These are phyloP conservation scores for Microglena sp. DNA, from an alignment of 139 green algal species.

Conservation along the genomic window DNA sequence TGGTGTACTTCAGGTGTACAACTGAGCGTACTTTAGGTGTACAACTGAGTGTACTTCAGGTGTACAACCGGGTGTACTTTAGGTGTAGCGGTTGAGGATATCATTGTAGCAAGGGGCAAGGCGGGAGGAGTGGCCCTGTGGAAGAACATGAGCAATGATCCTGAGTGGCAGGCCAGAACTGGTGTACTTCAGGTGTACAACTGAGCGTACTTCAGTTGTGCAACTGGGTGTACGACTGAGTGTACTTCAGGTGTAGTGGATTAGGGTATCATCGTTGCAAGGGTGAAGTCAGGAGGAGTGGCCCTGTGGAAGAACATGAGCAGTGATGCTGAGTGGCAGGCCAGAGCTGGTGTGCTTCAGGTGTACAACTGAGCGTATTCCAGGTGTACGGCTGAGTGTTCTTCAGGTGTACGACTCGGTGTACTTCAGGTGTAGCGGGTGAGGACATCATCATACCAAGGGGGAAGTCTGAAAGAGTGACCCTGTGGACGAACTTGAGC, in stretches of 20 bases:
- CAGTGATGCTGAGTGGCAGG: constrained; percentile 22
- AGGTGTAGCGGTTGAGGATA: constrained; percentile 30
- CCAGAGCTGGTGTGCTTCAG: constrained; percentile 15
- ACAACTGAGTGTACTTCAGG: constrained; percentile 24
- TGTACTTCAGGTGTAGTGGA: no score
- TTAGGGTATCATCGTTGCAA: constrained; percentile 22
- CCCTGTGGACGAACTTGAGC: constrained; percentile 26
- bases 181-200: constrained; percentile 28
- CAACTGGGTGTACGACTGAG: no score
- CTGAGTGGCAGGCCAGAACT: constrained; percentile 18
- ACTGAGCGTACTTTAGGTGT: constrained; percentile 25
- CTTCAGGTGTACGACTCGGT: no score
- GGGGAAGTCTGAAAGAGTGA: constrained; percentile 27
- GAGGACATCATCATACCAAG: constrained; percentile 24
- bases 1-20: constrained; percentile 25
- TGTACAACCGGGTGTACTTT: constrained; percentile 26
- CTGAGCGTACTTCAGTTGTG: no score
- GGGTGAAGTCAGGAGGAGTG: constrained; percentile 28
- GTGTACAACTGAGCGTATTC: constrained; percentile 31
- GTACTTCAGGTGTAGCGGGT: no score
- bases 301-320: constrained; percentile 34
- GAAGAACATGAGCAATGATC: constrained; percentile 13
- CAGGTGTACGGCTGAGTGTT: no score
- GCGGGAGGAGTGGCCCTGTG: constrained; percentile 40
- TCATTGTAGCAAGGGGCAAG: constrained; percentile 22